Percentiles rank a stretch among this genome's conserved stretches.
Conservation (phyloP, 2,329 filamentous ascomycete genomes). For the Aureobasidium musti region DNA sequence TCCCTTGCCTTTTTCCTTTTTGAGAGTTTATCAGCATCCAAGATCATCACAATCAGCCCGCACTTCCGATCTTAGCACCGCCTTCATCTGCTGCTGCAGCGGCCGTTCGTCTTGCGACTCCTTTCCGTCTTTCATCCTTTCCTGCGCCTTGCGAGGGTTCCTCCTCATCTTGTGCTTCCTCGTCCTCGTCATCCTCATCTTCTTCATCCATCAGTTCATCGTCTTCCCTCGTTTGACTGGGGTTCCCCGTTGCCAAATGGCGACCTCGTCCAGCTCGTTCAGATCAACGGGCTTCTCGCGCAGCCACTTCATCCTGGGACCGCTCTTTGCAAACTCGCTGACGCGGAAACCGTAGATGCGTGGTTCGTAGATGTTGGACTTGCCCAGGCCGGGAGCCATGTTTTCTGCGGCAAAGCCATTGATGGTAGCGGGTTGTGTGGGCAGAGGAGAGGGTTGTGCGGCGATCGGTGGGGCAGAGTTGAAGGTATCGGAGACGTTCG, state of each 20-base stretch:
- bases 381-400: conserved; percentile 82
- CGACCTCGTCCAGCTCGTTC: conserved; percentile 76
- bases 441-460: conserved; percentile 32
- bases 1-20: background rate
- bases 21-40: background rate
- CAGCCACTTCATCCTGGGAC: conserved; percentile 96
- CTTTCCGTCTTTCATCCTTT: conserved; percentile 4
- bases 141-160: conserved; percentile 8
- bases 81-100: conserved; percentile 11
- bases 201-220: conserved; percentile 32
- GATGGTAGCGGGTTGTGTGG: conserved; percentile 59
- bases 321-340: conserved; percentile 82
- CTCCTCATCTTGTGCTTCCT: conserved; percentile 30
- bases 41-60: background rate
- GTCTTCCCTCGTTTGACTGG: conserved; percentile 45
- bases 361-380: conserved; percentile 84
- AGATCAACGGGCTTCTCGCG: conserved; percentile 79
- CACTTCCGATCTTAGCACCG: conserved; percentile 23
- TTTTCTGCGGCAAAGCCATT: conserved; percentile 88
- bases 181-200: conserved; percentile 32
- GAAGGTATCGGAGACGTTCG: conserved; percentile 27
- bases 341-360: conserved; percentile 97
- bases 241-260: conserved; percentile 45
- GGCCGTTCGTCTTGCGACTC: conserved; percentile 10
- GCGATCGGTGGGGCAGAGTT: conserved; percentile 33